Conservation (phyloP, 139 green algal genomes). For the Closterium sp. region DNA sequence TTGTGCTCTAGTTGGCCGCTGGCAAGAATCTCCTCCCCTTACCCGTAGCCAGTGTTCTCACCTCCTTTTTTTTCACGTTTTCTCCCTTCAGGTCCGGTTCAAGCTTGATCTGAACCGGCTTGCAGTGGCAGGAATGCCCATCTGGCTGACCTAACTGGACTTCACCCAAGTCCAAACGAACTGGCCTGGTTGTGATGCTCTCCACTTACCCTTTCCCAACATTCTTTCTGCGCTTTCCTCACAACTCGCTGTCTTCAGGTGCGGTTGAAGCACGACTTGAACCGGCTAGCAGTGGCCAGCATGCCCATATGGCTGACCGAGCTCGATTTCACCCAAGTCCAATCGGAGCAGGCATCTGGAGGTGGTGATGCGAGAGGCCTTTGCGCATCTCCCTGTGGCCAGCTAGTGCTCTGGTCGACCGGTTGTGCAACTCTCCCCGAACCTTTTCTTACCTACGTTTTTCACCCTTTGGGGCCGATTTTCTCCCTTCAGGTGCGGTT, state of each 20-base stretch:
- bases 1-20: no score
- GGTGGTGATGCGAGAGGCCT: constrained; percentile 34
- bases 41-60: no score
- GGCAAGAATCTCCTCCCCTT: no score
- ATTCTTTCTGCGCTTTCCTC: no score
- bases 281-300: constrained; percentile 1
- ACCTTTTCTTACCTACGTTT: neutral
- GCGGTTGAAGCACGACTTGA: constrained; percentile 27
- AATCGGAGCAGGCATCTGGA: constrained; percentile 21
- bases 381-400: constrained; percentile 24
- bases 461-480: neutral
- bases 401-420: constrained; percentile 37
- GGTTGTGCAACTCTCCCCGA: neutral
- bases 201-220: no score
- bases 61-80: no score
- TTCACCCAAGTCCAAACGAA: neutral
- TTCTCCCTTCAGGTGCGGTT: constrained; percentile 18
- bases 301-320: constrained; percentile 43
- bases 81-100: neutral
- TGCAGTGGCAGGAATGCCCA: neutral
- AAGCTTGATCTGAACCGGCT: constrained; percentile 11
- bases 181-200: constrained; percentile 35
- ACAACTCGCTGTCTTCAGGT: constrained; percentile 30
- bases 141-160: constrained; percentile 35
- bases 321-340: neutral